Evolutionary conservation across 2,329 filamentous ascomycete species (phyloP).

Genomic region (Aspergillus sp.): DNA sequence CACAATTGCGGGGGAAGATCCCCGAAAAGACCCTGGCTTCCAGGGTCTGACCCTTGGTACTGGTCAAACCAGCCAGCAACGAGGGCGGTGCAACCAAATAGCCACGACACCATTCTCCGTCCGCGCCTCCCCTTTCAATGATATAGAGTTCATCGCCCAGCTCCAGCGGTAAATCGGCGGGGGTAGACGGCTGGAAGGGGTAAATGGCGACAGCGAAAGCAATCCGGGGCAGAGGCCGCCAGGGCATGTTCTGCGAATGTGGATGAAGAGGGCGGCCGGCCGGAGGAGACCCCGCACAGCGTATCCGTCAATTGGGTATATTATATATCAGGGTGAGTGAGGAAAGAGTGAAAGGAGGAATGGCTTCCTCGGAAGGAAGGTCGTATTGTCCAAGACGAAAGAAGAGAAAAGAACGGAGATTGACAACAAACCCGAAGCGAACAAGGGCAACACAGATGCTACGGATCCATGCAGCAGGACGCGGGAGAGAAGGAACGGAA

Average conservation of each 20-base stretch:
- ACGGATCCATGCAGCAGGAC: no score
- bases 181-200: constrained; percentile 77
- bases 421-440: neutral
- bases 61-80: constrained; percentile 82
- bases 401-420: neutral
- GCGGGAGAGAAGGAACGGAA: no score
- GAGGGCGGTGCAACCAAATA: constrained; percentile 93
- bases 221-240: constrained; percentile 92
- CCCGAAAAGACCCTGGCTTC: constrained; percentile 97
- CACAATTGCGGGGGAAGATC: constrained; percentile 89
- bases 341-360: constrained; percentile 2
- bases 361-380: constrained; percentile 3
- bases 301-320: constrained; percentile 16
- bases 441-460: no score
- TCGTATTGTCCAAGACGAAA: neutral
- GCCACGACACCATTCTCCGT: constrained; percentile 87
- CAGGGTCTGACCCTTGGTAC: constrained; percentile 81
- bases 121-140: constrained; percentile 80
- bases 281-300: constrained; percentile 12
- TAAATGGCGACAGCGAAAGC: constrained; percentile 96
- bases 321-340: constrained; percentile 13
- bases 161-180: constrained; percentile 89
- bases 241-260: constrained; percentile 61
- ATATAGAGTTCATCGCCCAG: constrained; percentile 98
- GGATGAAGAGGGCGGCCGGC: neutral